Conservation (phyloP, 345 rosid genomes). For the Pistacia vera region DNA sequence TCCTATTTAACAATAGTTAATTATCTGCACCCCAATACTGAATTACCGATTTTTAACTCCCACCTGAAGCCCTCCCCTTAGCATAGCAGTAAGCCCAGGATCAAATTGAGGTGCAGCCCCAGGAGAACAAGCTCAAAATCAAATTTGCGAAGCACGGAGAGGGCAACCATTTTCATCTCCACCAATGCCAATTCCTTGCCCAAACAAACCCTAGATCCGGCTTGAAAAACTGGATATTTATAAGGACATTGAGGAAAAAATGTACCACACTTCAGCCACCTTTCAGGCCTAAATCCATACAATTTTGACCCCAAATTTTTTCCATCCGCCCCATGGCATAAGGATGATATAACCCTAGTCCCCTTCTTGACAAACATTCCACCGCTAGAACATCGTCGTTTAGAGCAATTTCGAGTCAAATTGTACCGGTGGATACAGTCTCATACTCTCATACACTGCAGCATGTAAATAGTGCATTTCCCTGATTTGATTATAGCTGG, state of each 20-base stretch:
- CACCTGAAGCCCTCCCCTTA: constrained; percentile 29
- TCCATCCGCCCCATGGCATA: constrained; percentile 78
- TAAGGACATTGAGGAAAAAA: constrained; percentile 31
- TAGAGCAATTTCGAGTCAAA: constrained; percentile 58
- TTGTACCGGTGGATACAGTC: constrained; percentile 67
- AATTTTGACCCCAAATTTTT: constrained; percentile 55
- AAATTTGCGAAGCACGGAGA: constrained; percentile 31
- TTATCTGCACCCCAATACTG: too few relatives aligned
- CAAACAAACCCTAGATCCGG: constrained; percentile 42
- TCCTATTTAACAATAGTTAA: too few relatives aligned
- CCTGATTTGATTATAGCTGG: constrained; percentile 39
- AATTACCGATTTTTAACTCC: neutral
- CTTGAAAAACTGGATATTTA: constrained; percentile 48
- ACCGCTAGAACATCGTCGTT: constrained; percentile 55
- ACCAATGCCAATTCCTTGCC: constrained; percentile 46
- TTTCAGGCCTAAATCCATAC: constrained; percentile 56
- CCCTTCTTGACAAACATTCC: constrained; percentile 56
- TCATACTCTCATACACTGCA: constrained; percentile 50
- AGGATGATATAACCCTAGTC: constrained; percentile 48
- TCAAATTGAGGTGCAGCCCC: constrained; percentile 23
- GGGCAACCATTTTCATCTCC: constrained; percentile 45
- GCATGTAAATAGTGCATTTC: constrained; percentile 60
- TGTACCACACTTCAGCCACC: constrained; percentile 42
- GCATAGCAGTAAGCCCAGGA: constrained; percentile 26
- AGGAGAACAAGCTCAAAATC: constrained; percentile 32